These are phyloP conservation scores for Pleurotus salmoneostramineus DNA, from an alignment of 768 basidiomycete species.

Conservation along the genomic window DNA sequence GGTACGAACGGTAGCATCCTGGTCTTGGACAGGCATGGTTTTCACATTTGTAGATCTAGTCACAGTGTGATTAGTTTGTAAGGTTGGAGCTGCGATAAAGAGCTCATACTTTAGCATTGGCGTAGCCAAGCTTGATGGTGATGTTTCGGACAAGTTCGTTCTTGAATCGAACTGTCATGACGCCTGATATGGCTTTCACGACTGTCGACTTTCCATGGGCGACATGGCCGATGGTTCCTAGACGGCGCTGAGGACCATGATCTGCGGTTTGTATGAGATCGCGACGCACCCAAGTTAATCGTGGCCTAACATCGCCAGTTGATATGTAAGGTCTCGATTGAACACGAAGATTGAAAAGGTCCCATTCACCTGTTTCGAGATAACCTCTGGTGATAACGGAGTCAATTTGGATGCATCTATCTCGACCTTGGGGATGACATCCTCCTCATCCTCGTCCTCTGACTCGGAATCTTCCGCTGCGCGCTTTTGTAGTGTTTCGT, in stretches of 20 bases:
- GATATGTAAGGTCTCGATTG: neutral
- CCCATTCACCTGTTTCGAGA: constrained; percentile 78
- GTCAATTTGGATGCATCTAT: constrained; percentile 81
- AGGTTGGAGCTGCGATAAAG: neutral
- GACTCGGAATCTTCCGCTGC: constrained; percentile 48
- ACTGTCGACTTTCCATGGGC: constrained; percentile 96
- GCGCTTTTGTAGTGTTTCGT: constrained; percentile 62
- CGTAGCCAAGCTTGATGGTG: constrained; percentile 98
- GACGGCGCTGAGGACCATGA: constrained; percentile 1
- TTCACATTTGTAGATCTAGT: constrained; percentile 96
- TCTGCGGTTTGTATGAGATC: neutral
- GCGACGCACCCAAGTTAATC: constrained; percentile 75
- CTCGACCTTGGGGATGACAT: constrained; percentile 61
- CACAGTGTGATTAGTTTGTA: neutral
- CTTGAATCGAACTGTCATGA: constrained; percentile 98
- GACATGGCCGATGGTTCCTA: constrained; percentile 98
- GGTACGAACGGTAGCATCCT: constrained; percentile 91
- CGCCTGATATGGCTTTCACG: constrained; percentile 98
- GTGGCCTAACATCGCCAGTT: constrained; percentile 63
- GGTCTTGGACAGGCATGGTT: constrained; percentile 91
- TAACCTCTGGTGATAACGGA: constrained; percentile 85
- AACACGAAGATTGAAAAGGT: neutral
- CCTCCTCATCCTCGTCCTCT: constrained; percentile 58
- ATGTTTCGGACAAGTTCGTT: constrained; percentile 99
- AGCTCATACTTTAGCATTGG: constrained; percentile 87